Evolutionary conservation across 2,329 filamentous ascomycete species (phyloP), one percentile per base, ranked within the genome.

Genomic region (Trichoderma sp.): DNA sequence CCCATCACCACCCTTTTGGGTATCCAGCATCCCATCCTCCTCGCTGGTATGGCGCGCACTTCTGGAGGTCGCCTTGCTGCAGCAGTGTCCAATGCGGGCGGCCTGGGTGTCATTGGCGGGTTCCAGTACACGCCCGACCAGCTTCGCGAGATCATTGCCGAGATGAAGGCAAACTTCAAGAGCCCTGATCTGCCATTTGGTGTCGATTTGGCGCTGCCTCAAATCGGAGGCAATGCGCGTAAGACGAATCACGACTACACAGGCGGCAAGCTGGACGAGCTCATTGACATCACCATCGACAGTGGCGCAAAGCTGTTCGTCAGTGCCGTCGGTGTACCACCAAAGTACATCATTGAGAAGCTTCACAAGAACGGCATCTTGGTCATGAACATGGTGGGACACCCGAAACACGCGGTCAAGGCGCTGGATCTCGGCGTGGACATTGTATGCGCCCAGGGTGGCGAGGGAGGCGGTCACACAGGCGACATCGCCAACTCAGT

Each of bases 201-300:
- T 79, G 91, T 98, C 38, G 96, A 98, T 83, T 91, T 98, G 2
- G 95, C 95, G 0, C 90, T 98, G 14, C 95, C 96, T 1, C 95
- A 98, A 85, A 88, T 98, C 74, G 96, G 96, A 75, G 95, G 93
- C 56, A 88, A 86, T 41, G 96, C 96, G 7, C 91, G 96, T 78
- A 93, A 94, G 84, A 98, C 96, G 4, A 98, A 98, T 85, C 94
- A 98, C 85, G 96, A 98, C 84, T 98, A 98, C 87, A 98, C 96
- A 1, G 89, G 93, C 79, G 96, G 96, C 59, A 93, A 95, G 83
- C 90, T 98, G 18, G 93, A 97, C 82, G 93, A 97, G 83, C 88
- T 98, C 41, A 93, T 98, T 78, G 93, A 95, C 80, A 94, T 98
- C 60, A 94, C 93, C 3, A 94, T 98, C 79, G 91, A 92, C 80